Percentiles rank a stretch among this genome's conserved stretches.
Evolutionary conservation across 768 basidiomycete species (phyloP).

Genomic region (Pleurotus cornucopiae): DNA sequence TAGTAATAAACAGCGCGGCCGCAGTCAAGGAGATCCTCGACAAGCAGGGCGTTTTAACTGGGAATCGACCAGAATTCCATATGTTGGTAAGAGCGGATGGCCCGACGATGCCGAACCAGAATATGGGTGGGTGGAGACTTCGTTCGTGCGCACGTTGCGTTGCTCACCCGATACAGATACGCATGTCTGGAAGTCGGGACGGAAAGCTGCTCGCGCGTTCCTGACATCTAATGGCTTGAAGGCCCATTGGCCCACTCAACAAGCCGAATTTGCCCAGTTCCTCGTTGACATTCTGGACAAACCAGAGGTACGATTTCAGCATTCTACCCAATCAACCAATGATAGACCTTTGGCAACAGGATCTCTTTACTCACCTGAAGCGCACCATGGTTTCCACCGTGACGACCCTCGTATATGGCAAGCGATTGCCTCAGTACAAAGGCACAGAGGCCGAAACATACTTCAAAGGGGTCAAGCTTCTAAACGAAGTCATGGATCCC

Average conservation of each 20-base stretch:
- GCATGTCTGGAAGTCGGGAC: constrained; percentile 7
- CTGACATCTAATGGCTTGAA: constrained; percentile 17
- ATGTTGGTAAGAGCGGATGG: constrained; percentile 5
- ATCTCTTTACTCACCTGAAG: constrained; percentile 3
- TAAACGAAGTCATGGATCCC: constrained; percentile 1
- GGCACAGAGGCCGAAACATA: constrained; percentile 7
- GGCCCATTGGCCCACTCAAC: constrained; percentile 20
- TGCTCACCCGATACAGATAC: background rate
- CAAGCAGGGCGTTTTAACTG: constrained; percentile 17
- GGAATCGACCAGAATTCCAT: constrained; percentile 19
- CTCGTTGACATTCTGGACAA: constrained; percentile 23
- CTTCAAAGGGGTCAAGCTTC: constrained; percentile 1
- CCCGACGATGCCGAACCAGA: constrained; percentile 4
- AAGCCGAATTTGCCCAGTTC: constrained; percentile 23
- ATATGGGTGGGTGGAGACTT: background rate
- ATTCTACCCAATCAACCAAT: background rate
- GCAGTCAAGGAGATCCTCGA: constrained; percentile 24
- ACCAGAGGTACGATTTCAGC: constrained; percentile 17
- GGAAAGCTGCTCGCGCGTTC: constrained; percentile 16
- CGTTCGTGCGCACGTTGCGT: background rate
- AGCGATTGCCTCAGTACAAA: constrained; percentile 9
- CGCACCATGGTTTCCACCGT: constrained; percentile 13
- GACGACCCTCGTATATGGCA: constrained; percentile 11
- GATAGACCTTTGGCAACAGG: background rate
- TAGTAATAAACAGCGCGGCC: constrained; percentile 18